A percentile compares a stretch with the other conserved stretches of the same genome.
Conservation (phyloP, 768 basidiomycete genomes). For the Termitomyces sp. region DNA sequence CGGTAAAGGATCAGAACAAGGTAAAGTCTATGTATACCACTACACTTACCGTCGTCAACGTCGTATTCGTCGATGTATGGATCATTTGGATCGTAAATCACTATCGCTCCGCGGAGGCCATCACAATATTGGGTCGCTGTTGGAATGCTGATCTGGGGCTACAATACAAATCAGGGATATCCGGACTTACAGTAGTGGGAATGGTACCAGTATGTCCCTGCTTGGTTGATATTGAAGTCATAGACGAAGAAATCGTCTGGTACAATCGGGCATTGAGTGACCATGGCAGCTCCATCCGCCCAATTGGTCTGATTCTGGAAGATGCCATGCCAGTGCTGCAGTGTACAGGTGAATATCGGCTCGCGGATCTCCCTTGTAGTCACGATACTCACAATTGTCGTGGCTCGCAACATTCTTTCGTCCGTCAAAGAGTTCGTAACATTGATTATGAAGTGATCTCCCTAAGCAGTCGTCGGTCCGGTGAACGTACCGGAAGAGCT, state of each 20-base stretch:
- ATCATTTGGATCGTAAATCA: conserved; percentile 27
- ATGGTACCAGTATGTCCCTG: conserved; percentile 24
- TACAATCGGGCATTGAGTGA: conserved; percentile 5
- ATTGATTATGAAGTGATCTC: conserved; percentile 5
- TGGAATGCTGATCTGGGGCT: conserved; percentile 31
- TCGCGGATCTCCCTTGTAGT: too few species aligned
- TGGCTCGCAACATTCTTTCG: neutral
- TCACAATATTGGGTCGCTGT: conserved; percentile 22
- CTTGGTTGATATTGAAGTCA: conserved; percentile 22
- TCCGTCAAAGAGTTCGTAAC: conserved; percentile 2
- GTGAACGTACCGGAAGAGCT: neutral
- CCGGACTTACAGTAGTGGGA: conserved; percentile 22
- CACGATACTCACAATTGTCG: neutral
- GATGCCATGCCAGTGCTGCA: conserved; percentile 7
- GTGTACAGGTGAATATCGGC: neutral
- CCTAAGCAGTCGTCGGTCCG: neutral
- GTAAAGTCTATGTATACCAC: neutral
- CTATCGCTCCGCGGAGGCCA: conserved; percentile 2
- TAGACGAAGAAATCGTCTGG: conserved; percentile 29
- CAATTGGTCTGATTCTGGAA: conserved; percentile 5
- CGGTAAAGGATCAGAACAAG: neutral
- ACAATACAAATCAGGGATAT: conserved; percentile 10
- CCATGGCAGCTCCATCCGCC: conserved; percentile 1
- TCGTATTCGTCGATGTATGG: conserved; percentile 30
- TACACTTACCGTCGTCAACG: conserved; percentile 9